These are phyloP conservation scores for Candida michaelii DNA, from an alignment of 805 yeast species.

Conservation along the genomic window DNA sequence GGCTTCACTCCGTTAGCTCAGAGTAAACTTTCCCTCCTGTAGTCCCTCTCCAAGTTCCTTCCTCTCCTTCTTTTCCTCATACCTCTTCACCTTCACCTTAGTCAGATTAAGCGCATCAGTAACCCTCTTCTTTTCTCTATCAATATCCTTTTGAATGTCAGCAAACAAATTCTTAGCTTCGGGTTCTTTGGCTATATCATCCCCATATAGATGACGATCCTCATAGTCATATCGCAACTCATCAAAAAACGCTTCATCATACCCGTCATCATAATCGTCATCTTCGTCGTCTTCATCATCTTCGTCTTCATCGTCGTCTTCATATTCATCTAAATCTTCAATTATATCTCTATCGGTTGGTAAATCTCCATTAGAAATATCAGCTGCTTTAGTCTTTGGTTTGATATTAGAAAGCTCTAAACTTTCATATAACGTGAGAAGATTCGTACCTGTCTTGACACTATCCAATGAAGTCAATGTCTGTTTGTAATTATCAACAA, in stretches of 20 bases:
- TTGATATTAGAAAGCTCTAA: constrained; percentile 6
- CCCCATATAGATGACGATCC: constrained; percentile 8
- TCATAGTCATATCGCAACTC: constrained; percentile 6
- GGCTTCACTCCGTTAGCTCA: too few species aligned
- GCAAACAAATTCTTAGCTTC: constrained; percentile 19
- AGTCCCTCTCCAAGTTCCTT: constrained; percentile 12
- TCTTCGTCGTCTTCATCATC: constrained; percentile 9
- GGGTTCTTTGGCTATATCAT: constrained; percentile 8
- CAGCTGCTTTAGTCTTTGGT: background rate
- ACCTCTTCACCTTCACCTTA: background rate
- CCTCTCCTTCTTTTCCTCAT: constrained; percentile 18
- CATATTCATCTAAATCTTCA: constrained; percentile 7
- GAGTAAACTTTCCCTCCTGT: background rate
- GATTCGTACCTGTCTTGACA: constrained; percentile 29
- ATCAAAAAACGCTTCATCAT: constrained; percentile 6
- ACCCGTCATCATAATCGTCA: constrained; percentile 9
- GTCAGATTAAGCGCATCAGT: background rate
- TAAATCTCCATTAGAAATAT: constrained; percentile 6
- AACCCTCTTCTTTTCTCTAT: constrained; percentile 1
- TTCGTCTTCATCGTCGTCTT: constrained; percentile 9
- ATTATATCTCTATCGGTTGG: constrained; percentile 14
- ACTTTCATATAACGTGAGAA: constrained; percentile 17
- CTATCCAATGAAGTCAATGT: constrained; percentile 26
- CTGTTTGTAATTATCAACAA: constrained; percentile 30
- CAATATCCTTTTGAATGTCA: constrained; percentile 18